Evolutionary conservation across 2,329 filamentous ascomycete genomes (phyloP).

Genomic region (Penicillium sp.): DNA sequence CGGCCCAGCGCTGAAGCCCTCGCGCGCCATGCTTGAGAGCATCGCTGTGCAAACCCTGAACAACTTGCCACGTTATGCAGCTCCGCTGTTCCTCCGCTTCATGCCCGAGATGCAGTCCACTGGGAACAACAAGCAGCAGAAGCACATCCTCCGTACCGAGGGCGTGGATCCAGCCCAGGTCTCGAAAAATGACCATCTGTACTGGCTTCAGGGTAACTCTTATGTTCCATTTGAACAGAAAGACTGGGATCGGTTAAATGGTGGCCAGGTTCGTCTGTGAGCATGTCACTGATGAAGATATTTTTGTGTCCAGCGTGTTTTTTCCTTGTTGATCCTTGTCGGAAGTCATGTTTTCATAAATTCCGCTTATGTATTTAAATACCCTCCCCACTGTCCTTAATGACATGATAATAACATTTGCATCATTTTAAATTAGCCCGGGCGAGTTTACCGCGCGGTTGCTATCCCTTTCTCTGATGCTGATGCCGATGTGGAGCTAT

Average conservation of each 20-base stretch:
- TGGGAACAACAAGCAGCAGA: slow-evolving; percentile 88
- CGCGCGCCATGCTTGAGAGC: slow-evolving; percentile 52
- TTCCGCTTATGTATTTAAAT: not conserved
- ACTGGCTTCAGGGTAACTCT: slow-evolving; percentile 65
- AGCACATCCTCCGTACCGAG: slow-evolving; percentile 68
- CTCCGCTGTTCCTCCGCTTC: slow-evolving; percentile 74
- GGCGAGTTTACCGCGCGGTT: not conserved
- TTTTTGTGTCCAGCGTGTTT: not conserved
- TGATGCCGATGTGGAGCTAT: not conserved
- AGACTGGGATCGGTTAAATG: slow-evolving; percentile 70
- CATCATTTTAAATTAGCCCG: not conserved
- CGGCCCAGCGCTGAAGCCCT: slow-evolving; percentile 25
- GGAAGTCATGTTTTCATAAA: not conserved
- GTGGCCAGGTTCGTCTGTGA: slow-evolving; percentile 66
- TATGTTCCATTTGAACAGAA: slow-evolving; percentile 67
- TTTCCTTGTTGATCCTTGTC: not conserved
- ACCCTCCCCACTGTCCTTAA: not conserved
- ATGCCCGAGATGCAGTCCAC: slow-evolving; percentile 66
- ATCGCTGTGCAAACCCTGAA: slow-evolving; percentile 60
- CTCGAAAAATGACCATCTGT: slow-evolving; percentile 50
- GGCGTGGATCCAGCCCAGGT: slow-evolving; percentile 65
- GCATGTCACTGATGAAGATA: not conserved
- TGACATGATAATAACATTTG: not conserved
- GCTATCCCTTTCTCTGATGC: not conserved
- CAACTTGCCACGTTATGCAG: slow-evolving; percentile 70